A percentile compares a stretch with the other conserved stretches of the same genome.
These are phyloP conservation scores for Porphyrellus sp. DNA, from an alignment of 1,284 basidiomycete species.

Conservation along the genomic window DNA sequence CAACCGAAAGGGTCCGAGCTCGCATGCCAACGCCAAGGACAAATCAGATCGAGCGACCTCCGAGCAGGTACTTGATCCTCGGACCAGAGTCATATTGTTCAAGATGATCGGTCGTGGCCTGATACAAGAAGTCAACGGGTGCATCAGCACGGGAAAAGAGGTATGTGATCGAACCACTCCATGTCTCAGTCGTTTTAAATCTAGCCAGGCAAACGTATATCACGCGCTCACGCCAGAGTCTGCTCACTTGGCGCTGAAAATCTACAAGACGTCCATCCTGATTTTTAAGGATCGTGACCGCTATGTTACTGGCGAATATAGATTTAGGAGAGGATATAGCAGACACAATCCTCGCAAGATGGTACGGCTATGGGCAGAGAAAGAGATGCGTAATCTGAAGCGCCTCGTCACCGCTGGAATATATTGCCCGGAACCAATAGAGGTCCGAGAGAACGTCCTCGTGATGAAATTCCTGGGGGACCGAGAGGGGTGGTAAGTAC, in stretches of 20 bases:
- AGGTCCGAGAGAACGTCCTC: slow-evolving; percentile 94
- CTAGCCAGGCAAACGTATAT: slow-evolving; percentile 84
- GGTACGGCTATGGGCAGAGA: slow-evolving; percentile 99
- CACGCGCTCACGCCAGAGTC: slow-evolving; percentile 70
- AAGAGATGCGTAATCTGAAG: slow-evolving; percentile 95
- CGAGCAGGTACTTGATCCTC: slow-evolving; percentile 90
- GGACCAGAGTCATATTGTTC: slow-evolving; percentile 86
- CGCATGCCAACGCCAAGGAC: slow-evolving; percentile 85
- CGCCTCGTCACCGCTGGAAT: slow-evolving; percentile 81
- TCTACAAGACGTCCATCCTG: slow-evolving; percentile 98
- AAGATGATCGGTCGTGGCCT: slow-evolving; percentile 91
- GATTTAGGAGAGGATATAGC: slow-evolving; percentile 91
- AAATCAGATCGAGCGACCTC: slow-evolving; percentile 92
- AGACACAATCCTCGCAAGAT: slow-evolving; percentile 96
- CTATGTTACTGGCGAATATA: slow-evolving; percentile 89
- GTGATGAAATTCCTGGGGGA: slow-evolving; percentile 94
- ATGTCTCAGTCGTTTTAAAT: slow-evolving; percentile 6
- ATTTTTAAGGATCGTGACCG: slow-evolving; percentile 96
- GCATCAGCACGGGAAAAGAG: slow-evolving; percentile 95
- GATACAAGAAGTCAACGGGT: slow-evolving; percentile 87
- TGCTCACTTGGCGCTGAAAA: slow-evolving; percentile 85
- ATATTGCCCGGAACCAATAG: slow-evolving; percentile 83
- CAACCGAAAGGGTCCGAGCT: slow-evolving; percentile 86
- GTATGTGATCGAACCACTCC: slow-evolving; percentile 40
- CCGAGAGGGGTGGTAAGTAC: slow-evolving; percentile 71